Conservation (phyloP, 495 filamentous ascomycete genomes). For the Podospora appendiculata region DNA sequence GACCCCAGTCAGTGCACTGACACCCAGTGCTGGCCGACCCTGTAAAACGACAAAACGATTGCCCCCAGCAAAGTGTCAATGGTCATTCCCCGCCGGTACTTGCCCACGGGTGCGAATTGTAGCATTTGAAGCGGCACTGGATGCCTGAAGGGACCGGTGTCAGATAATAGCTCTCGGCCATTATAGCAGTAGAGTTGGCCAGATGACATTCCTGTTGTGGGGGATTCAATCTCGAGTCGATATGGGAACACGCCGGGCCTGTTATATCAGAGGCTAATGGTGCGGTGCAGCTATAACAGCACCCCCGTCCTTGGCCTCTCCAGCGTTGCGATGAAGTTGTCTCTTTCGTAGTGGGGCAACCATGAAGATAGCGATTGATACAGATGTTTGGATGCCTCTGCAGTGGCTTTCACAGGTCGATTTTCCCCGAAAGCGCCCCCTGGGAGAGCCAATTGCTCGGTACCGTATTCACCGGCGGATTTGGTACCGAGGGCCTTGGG, state of each 20-base stretch:
- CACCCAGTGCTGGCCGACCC: not conserved
- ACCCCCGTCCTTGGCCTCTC: not conserved
- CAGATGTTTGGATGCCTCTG: too few species aligned
- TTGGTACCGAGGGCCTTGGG: too few species aligned
- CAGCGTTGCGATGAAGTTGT: too few species aligned
- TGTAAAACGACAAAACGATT: not conserved
- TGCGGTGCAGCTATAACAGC: not conserved
- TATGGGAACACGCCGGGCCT: not conserved
- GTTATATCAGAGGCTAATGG: not conserved
- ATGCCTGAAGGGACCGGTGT: not conserved
- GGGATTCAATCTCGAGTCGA: slow-evolving; percentile 2
- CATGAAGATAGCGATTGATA: too few species aligned
- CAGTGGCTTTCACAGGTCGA: too few species aligned
- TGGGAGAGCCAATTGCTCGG: too few species aligned
- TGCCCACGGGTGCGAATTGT: slow-evolving; percentile 1
- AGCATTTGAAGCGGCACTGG: slow-evolving; percentile 1
- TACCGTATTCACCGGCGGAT: too few species aligned
- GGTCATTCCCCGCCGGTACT: slow-evolving; percentile 1
- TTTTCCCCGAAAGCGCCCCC: too few species aligned
- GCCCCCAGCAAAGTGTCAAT: not conserved
- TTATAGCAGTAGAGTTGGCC: slow-evolving; percentile 5
- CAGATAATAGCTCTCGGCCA: slow-evolving; percentile 8
- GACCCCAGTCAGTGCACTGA: not conserved
- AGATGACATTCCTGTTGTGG: slow-evolving; percentile 9
- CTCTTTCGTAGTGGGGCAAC: too few species aligned